Percentiles rank a stretch among this genome's conserved stretches.
Conservation (phyloP, 495 filamentous ascomycete species). For the Mytilinidion resinicola region DNA sequence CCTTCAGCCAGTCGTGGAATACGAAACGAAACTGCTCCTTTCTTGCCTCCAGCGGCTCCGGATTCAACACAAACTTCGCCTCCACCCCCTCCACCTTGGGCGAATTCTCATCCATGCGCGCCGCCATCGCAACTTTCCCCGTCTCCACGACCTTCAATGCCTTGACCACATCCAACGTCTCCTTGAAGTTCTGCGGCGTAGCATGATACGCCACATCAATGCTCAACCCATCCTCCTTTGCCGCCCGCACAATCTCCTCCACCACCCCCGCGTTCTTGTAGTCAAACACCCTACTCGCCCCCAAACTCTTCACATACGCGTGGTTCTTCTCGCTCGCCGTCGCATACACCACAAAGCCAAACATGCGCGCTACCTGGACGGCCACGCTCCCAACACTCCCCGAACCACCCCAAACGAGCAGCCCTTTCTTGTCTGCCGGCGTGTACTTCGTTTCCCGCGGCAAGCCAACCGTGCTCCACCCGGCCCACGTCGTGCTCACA, state of each 20-base stretch:
- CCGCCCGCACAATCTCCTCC: constrained; percentile 40
- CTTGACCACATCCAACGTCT: constrained; percentile 39
- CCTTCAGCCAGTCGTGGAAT: background rate
- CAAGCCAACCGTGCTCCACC: constrained; percentile 37
- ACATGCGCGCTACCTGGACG: constrained; percentile 39
- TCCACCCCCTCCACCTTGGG: background rate
- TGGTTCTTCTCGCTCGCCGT: constrained; percentile 44
- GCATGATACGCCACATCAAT: constrained; percentile 43
- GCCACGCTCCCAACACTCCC: constrained; percentile 41
- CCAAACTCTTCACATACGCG: constrained; percentile 42
- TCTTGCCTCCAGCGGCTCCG: background rate
- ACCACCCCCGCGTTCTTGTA: constrained; percentile 44
- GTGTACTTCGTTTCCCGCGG: constrained; percentile 31
- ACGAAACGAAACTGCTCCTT: background rate
- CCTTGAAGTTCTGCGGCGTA: constrained; percentile 28
- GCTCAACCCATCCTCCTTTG: constrained; percentile 37
- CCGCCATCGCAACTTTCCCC: constrained; percentile 34
- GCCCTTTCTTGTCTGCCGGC: constrained; percentile 31
- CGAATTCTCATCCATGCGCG: background rate
- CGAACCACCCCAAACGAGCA: constrained; percentile 47
- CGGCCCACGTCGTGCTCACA: constrained; percentile 34
- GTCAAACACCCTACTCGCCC: constrained; percentile 47
- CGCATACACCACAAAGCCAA: constrained; percentile 45
- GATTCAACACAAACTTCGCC: background rate
- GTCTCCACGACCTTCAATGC: constrained; percentile 31